Conservation (phyloP, 2,329 filamentous ascomycete species). For the Ramularia endophylla region DNA sequence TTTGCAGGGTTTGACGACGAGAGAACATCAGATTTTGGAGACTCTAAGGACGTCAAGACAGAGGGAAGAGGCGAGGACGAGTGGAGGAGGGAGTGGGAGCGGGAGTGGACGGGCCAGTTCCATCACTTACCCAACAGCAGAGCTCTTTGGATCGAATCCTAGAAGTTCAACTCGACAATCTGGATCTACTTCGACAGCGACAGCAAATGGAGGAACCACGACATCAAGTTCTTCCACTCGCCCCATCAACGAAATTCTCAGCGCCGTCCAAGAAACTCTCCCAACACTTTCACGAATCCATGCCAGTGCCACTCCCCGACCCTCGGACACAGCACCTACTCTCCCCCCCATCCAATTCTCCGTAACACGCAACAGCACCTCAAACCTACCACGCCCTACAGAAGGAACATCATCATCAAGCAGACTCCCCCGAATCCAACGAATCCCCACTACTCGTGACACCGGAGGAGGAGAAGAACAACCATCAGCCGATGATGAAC, state of each 20-base stretch:
- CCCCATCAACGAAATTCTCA: constrained; percentile 22
- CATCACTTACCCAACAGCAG: constrained; percentile 10
- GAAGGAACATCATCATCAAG: constrained; percentile 1
- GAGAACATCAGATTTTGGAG: constrained; percentile 43
- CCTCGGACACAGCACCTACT: no score
- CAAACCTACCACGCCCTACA: neutral
- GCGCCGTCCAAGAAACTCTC: constrained; percentile 22
- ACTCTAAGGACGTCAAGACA: constrained; percentile 40
- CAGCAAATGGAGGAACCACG: no score
- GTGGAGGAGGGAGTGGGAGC: constrained; percentile 26
- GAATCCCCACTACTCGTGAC: neutral
- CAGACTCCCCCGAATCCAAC: neutral
- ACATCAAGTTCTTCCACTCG: no score
- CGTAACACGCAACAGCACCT: no score
- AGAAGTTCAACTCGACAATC: neutral
- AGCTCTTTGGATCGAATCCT: constrained; percentile 1
- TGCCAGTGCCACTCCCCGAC: constrained; percentile 6
- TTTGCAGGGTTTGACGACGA: constrained; percentile 40
- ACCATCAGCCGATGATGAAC: constrained; percentile 3
- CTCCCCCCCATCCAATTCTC: neutral
- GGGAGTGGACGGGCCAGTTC: constrained; percentile 7
- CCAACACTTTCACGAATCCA: constrained; percentile 25
- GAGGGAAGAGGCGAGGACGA: constrained; percentile 37
- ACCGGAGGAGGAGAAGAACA: constrained; percentile 1
- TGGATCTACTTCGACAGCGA: neutral